Conservation (phyloP, 331 rosid genomes). For the Rhamnella rubrinervis region DNA sequence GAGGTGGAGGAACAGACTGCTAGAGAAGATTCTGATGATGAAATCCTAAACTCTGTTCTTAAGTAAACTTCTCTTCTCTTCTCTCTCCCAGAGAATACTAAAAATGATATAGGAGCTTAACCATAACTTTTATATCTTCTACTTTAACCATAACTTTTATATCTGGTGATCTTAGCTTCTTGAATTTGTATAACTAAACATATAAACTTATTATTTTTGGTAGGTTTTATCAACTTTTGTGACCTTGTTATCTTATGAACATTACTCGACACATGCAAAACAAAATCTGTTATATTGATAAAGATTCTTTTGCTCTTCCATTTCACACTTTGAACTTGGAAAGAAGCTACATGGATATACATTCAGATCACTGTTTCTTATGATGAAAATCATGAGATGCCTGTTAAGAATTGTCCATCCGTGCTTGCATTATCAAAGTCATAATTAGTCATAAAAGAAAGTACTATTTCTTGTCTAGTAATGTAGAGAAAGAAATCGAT, state of each 20-base stretch:
- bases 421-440: no score
- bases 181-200: neutral
- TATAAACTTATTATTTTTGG: neutral
- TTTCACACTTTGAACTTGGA: no score
- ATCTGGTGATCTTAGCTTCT: neutral
- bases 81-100: neutral
- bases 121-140: neutral
- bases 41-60: constrained; percentile 49
- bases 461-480: no score
- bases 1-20: constrained; percentile 23
- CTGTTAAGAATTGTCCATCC: no score
- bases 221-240: neutral
- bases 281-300: neutral
- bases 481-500: no score
- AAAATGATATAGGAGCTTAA: neutral
- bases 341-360: no score
- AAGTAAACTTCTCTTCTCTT: constrained; percentile 42
- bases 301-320: neutral
- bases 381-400: no score
- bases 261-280: neutral
- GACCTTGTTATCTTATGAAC: neutral
- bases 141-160: neutral
- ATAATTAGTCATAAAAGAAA: no score
- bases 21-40: constrained; percentile 42
- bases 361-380: no score